Percentiles rank a stretch among this genome's conserved stretches.
Conservation (phyloP, 176 grass and related monocot genomes). For the Rhipidocladum racemiflorum region DNA sequence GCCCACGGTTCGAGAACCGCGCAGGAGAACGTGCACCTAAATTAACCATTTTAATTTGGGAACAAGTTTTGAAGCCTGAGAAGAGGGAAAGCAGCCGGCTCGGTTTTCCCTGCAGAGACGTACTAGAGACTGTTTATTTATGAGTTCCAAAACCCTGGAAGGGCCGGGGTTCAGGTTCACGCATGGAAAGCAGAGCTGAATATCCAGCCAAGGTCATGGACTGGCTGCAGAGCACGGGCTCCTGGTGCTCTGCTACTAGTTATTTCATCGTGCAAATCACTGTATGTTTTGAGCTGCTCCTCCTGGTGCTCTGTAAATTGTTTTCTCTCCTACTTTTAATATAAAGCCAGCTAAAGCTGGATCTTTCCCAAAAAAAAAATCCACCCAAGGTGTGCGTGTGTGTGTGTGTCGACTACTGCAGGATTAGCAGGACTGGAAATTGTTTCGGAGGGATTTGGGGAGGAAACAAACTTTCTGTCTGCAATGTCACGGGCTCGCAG, state of each 20-base stretch:
- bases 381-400: background rate
- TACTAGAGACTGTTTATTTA: slow-evolving; percentile 17
- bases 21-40: background rate
- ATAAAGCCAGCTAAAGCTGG: too few relatives aligned
- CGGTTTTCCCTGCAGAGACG: background rate
- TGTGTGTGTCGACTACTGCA: background rate
- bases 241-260: too few relatives aligned
- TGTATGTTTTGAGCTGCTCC: too few relatives aligned
- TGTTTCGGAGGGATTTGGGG: slow-evolving; percentile 44
- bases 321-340: too few relatives aligned
- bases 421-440: background rate
- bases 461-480: slow-evolving; percentile 43
- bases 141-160: slow-evolving; percentile 56
- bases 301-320: too few relatives aligned
- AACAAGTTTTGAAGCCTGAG: background rate
- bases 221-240: too few relatives aligned
- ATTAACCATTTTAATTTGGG: background rate
- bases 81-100: background rate
- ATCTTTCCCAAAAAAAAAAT: background rate
- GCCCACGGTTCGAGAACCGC: slow-evolving; percentile 24
- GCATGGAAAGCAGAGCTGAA: slow-evolving; percentile 35
- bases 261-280: too few relatives aligned
- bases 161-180: background rate
- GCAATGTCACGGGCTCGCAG: slow-evolving; percentile 5
- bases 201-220: too few relatives aligned